These are phyloP conservation scores for Boletus bicolor DNA, from an alignment of 768 basidiomycete species.

Conservation along the genomic window DNA sequence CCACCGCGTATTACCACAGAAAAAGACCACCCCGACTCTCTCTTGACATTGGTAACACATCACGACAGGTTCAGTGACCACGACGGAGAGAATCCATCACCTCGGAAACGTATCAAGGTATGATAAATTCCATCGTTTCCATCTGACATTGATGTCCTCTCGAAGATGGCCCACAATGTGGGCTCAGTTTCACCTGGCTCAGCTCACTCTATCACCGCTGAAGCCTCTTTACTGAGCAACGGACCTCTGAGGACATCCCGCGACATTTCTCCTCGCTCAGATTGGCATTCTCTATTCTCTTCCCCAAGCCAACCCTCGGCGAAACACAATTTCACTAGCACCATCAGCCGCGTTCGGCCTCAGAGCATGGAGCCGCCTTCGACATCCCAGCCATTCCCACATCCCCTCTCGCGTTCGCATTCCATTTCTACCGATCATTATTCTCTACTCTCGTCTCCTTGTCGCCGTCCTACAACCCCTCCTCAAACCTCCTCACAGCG, in stretches of 20 bases:
- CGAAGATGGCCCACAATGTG: conserved; percentile 19
- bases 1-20: not conserved
- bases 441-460: conserved; percentile 18
- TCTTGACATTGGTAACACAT: not conserved
- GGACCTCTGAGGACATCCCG: not conserved
- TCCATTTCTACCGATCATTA: conserved; percentile 15
- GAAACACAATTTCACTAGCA: not conserved
- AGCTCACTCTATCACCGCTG: not conserved
- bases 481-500: conserved; percentile 16
- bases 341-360: not conserved
- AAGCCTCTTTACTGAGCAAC: not conserved
- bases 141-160: conserved; percentile 10
- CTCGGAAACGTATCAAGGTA: conserved; percentile 39
- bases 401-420: conserved; percentile 7
- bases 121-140: not conserved
- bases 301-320: conserved; percentile 7
- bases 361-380: conserved; percentile 1
- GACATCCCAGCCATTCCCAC: not conserved
- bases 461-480: conserved; percentile 12
- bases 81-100: conserved; percentile 24
- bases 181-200: not conserved
- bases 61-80: conserved; percentile 3
- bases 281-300: conserved; percentile 21
- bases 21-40: not conserved
- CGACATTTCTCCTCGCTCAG: conserved; percentile 4